Evolutionary conservation across 352 stramenopile species (phyloP).

Genomic region (Globisporangium radiosum): DNA sequence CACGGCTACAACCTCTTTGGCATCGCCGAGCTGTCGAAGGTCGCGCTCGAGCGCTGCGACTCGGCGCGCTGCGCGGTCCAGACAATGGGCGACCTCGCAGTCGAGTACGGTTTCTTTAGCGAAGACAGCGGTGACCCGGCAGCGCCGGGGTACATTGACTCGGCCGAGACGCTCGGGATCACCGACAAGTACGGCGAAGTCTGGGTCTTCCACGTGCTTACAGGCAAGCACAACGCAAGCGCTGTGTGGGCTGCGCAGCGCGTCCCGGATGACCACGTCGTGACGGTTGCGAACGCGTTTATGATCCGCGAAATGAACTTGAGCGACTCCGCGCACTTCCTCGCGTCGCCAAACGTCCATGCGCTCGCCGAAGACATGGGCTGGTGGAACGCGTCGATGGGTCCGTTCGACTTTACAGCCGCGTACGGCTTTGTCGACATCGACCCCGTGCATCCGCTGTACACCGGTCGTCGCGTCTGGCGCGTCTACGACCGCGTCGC

Average conservation of each 20-base stretch:
- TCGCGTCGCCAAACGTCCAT: constrained; percentile 86
- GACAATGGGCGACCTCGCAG: constrained; percentile 90
- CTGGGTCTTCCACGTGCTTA: constrained; percentile 94
- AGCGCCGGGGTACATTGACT: constrained; percentile 55
- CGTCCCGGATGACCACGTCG: constrained; percentile 86
- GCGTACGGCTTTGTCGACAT: constrained; percentile 62
- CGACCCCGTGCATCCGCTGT: constrained; percentile 55
- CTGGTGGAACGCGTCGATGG: constrained; percentile 63
- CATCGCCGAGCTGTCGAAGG: constrained; percentile 86
- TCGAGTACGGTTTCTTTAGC: constrained; percentile 92
- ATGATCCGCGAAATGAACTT: constrained; percentile 87
- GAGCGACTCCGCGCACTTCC: constrained; percentile 70
- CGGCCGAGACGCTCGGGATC: constrained; percentile 83
- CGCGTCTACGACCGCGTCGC: constrained; percentile 77
- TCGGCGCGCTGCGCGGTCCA: constrained; percentile 75
- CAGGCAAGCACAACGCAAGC: constrained; percentile 75
- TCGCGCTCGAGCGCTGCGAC: constrained; percentile 87
- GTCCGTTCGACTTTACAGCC: constrained; percentile 62
- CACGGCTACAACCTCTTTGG: constrained; percentile 86
- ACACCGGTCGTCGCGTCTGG: constrained; percentile 85
- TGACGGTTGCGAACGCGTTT: constrained; percentile 91
- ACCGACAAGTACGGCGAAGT: constrained; percentile 83
- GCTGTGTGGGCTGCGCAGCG: constrained; percentile 92
- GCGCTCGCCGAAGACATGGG: constrained; percentile 78
- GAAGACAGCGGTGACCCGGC: constrained; percentile 72